Conservation (phyloP, 768 basidiomycete genomes). For the Boletus fagicola region DNA sequence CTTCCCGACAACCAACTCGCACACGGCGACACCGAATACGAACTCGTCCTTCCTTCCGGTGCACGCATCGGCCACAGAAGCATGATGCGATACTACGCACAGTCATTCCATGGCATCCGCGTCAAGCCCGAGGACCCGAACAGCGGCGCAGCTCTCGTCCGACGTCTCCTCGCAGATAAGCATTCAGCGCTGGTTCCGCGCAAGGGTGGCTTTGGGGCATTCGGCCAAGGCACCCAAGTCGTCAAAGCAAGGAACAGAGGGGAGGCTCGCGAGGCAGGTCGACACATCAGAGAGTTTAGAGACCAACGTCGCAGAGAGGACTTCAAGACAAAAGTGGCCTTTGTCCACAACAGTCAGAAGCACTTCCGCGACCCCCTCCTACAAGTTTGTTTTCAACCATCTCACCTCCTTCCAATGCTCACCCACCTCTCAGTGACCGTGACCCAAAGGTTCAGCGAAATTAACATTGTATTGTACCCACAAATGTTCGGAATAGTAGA, state of each 20-base stretch:
- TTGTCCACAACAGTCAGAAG: conserved; percentile 83
- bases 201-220: conserved; percentile 85
- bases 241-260: conserved; percentile 92
- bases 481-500: not conserved
- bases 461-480: conserved; percentile 7
- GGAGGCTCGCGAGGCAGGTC: conserved; percentile 88
- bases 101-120: conserved; percentile 59
- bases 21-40: conserved; percentile 77
- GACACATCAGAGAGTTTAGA: conserved; percentile 79
- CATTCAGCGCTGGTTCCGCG: conserved; percentile 82
- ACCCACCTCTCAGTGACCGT: conserved; percentile 23
- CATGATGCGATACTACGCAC: conserved; percentile 82
- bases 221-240: conserved; percentile 75
- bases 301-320: conserved; percentile 77
- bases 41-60: conserved; percentile 92
- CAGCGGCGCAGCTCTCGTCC: conserved; percentile 74
- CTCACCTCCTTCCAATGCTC: not conserved
- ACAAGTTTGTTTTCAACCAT: conserved; percentile 38
- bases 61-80: conserved; percentile 89
- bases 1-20: conserved; percentile 56
- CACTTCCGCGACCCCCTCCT: conserved; percentile 76
- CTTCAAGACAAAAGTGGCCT: conserved; percentile 81
- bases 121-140: conserved; percentile 58
- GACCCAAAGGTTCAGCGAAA: not conserved
- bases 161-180: conserved; percentile 74